Evolutionary conservation across 345 rosid species (phyloP), one percentile per base, ranked within the genome.

Genomic region (Eucalyptus cloeziana): DNA sequence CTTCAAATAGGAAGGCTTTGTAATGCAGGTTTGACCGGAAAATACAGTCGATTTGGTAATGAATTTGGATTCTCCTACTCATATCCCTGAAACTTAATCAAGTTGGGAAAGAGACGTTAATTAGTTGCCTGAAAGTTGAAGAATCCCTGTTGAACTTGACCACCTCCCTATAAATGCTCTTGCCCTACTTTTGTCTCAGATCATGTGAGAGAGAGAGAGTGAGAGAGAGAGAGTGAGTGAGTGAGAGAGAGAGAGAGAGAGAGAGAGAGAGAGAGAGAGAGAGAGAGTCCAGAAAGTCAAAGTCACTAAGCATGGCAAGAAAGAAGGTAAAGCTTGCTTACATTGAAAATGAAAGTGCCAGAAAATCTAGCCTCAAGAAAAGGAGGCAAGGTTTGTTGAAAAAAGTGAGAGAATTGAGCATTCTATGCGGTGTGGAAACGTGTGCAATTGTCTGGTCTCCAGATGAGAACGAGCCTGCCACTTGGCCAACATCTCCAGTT

Each of bases 281-380:
- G 83, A 21, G 83, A 21, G 85, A 40, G 85, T 11, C 47, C 47
- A 76, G 87, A 89, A 80, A 15, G 87, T 43, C 56, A 89, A 80
- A 15, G 87, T 43, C 67, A 37, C 4, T 30, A 88, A 87, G 33
- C 54, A 95, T 95, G 95, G 88, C 93, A 10, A 92, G 96, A 86
- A 95, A 90, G 91, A 94, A 91, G 92, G 93, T 94, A 80, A 91
- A 90, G 60, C 93, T 93, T 37, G 88, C 37, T 10, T 93, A 91
- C 92, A 93, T 93, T 10, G 92, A 7, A 69, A 93, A 89, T 86
- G 92, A 92, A 7, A 80, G 49, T 44, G 92, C 92, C 7, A 90
- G 94, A 43, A 93, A 88, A 92, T 93, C 93, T 25, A 91, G 94
- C 89, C 92, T 93, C 13, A 93, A 89, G 91, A 93, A 94, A 87